Evolutionary conservation across 306 rosid genomes (phyloP).

Genomic region (Abrus pulchellus): DNA sequence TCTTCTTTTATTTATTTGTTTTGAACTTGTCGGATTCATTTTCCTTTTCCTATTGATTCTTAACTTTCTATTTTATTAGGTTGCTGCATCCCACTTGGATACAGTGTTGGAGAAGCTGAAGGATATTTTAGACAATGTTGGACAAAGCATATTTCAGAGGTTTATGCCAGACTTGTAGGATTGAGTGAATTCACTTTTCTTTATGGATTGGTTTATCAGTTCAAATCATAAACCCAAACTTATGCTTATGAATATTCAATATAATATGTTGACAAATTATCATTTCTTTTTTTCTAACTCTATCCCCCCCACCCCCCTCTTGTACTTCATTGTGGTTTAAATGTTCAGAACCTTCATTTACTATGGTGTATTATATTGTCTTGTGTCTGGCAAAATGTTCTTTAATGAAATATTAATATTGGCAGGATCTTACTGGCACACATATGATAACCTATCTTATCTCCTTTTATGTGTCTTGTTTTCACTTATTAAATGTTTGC

Average conservation of each 20-base stretch:
- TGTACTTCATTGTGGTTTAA: slow-evolving; percentile 17
- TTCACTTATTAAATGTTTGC: slow-evolving; percentile 14
- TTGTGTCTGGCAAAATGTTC: slow-evolving; percentile 19
- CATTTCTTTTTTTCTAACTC: slow-evolving; percentile 6
- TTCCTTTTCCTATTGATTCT: slow-evolving; percentile 46
- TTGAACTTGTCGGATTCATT: slow-evolving; percentile 33
- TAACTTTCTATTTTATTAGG: slow-evolving; percentile 63
- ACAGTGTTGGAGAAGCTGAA: slow-evolving; percentile 96
- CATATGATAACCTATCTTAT: background rate
- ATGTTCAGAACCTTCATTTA: slow-evolving; percentile 29
- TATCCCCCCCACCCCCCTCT: background rate
- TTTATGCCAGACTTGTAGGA: slow-evolving; percentile 56
- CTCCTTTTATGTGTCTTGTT: slow-evolving; percentile 19
- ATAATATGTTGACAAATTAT: slow-evolving; percentile 31
- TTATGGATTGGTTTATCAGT: slow-evolving; percentile 40
- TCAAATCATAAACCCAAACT: slow-evolving; percentile 6
- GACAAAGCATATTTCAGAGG: slow-evolving; percentile 86
- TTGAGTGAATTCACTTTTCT: slow-evolving; percentile 38
- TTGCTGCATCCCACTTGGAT: slow-evolving; percentile 98
- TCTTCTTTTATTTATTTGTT: slow-evolving; percentile 11
- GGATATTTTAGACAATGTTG: slow-evolving; percentile 89
- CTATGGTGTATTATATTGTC: slow-evolving; percentile 4
- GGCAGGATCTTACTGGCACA: background rate
- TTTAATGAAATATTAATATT: background rate
- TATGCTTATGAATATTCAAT: slow-evolving; percentile 16